Evolutionary conservation across 805 yeast genomes (phyloP).

Genomic region (Scheffersomyces amazonensis): DNA sequence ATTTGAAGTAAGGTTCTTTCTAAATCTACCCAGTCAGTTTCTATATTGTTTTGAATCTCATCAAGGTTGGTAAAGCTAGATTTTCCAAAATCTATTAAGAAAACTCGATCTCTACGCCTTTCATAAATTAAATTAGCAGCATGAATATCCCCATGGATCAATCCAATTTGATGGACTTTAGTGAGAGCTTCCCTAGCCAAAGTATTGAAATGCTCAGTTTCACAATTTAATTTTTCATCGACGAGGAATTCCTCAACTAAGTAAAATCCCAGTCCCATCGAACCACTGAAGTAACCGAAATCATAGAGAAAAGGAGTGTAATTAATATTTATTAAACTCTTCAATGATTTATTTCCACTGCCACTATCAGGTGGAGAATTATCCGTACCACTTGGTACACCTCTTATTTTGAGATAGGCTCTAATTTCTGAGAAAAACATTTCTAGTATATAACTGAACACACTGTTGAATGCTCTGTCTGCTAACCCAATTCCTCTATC

Average conservation of each 20-base stretch:
- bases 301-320: not conserved
- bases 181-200: not conserved
- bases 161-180: too few species aligned
- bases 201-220: not conserved
- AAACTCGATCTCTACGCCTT: not conserved
- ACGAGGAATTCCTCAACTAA: not conserved
- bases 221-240: not conserved
- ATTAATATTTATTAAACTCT: not conserved
- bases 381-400: not conserved
- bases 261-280: not conserved
- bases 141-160: too few species aligned
- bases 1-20: not conserved
- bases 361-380: not conserved
- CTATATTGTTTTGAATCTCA: not conserved
- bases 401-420: not conserved
- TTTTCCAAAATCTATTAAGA: not conserved
- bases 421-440: not conserved
- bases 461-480: not conserved
- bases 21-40: not conserved
- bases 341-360: not conserved
- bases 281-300: not conserved
- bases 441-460: not conserved
- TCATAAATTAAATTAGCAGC: not conserved
- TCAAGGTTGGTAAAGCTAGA: not conserved
- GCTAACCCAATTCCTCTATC: not conserved